Conservation (phyloP, 2,329 filamentous ascomycete species). For the Stemphylium beticola region DNA sequence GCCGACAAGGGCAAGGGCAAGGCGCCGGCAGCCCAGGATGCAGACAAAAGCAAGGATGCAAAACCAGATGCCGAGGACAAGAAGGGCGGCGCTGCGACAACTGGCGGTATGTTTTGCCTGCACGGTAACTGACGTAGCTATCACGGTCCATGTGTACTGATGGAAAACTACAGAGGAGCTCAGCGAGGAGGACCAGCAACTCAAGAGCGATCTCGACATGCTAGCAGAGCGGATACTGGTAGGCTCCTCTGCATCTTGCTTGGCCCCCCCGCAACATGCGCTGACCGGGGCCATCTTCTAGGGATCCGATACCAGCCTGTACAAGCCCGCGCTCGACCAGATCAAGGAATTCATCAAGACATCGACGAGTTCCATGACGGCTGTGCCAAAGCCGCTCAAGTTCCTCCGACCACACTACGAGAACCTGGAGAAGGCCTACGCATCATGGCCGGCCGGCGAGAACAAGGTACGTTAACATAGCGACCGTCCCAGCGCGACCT, state of each 20-base stretch:
- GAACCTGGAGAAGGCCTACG: slow-evolving; percentile 83
- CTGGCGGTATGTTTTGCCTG: slow-evolving; percentile 56
- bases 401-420: slow-evolving; percentile 97
- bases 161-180: slow-evolving; percentile 75
- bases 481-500: background rate
- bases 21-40: slow-evolving; percentile 69
- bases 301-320: slow-evolving; percentile 86
- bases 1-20: slow-evolving; percentile 98
- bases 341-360: slow-evolving; percentile 99
- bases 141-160: slow-evolving; percentile 31
- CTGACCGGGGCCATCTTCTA: slow-evolving; percentile 50
- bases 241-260: slow-evolving; percentile 28
- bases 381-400: slow-evolving; percentile 96
- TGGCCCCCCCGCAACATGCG: slow-evolving; percentile 20
- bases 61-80: slow-evolving; percentile 78
- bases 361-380: slow-evolving; percentile 98
- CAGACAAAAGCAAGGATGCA: slow-evolving; percentile 63
- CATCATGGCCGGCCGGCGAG: slow-evolving; percentile 82
- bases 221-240: slow-evolving; percentile 93
- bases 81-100: slow-evolving; percentile 72
- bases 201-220: slow-evolving; percentile 98
- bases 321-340: slow-evolving; percentile 89
- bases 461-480: slow-evolving; percentile 68
- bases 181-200: slow-evolving; percentile 96
- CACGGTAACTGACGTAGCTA: slow-evolving; percentile 17